Conservation (phyloP, 148 eudicot genomes). For the Polygonum aviculare region DNA sequence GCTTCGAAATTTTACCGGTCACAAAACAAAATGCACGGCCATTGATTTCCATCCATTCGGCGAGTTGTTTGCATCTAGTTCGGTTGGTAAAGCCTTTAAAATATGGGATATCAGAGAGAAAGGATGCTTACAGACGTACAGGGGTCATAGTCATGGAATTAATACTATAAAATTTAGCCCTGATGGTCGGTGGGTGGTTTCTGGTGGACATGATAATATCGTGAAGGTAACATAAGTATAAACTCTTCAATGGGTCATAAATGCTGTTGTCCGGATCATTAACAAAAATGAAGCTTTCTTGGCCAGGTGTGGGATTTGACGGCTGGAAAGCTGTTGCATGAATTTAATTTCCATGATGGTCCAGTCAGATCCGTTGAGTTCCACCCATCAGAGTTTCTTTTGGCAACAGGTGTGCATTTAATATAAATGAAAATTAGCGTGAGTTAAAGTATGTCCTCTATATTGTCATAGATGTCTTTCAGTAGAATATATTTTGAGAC, state of each 20-base stretch:
- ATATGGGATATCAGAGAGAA: slow-evolving; percentile 95
- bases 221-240: slow-evolving; percentile 59
- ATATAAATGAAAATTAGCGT: not conserved
- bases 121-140: slow-evolving; percentile 88
- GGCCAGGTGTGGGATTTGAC: slow-evolving; percentile 94
- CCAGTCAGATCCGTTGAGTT: slow-evolving; percentile 70
- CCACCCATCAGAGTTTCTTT: slow-evolving; percentile 89
- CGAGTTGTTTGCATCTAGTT: slow-evolving; percentile 95
- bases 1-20: slow-evolving; percentile 87
- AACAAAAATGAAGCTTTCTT: slow-evolving; percentile 2
- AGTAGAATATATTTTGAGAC: too few species aligned
- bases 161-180: slow-evolving; percentile 75
- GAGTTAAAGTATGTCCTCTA: not conserved
- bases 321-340: slow-evolving; percentile 93
- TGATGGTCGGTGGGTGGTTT: slow-evolving; percentile 98
- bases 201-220: slow-evolving; percentile 88
- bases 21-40: slow-evolving; percentile 79
- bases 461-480: too few species aligned
- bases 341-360: slow-evolving; percentile 82
- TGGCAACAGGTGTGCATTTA: slow-evolving; percentile 70
- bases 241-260: not conserved
- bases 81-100: slow-evolving; percentile 77
- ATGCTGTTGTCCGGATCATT: not conserved
- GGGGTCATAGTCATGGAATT: slow-evolving; percentile 80
- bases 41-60: slow-evolving; percentile 95